Conservation (phyloP, 2,329 filamentous ascomycete species). For the Hymenoscyphus scutula region DNA sequence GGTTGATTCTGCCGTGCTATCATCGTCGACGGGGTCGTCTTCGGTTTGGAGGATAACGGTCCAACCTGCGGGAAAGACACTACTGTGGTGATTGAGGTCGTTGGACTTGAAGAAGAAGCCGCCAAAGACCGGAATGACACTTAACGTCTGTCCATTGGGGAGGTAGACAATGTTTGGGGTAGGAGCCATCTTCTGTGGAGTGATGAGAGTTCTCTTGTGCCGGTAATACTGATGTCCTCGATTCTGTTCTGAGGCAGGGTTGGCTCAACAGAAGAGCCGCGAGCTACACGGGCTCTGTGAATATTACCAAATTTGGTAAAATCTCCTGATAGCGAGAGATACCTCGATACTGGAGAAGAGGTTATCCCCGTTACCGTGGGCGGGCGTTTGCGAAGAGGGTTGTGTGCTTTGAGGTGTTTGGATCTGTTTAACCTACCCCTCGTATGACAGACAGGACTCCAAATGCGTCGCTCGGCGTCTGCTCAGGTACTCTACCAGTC, state of each 20-base stretch:
- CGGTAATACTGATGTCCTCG: neutral
- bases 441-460: neutral
- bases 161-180: conserved; percentile 56
- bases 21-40: conserved; percentile 32
- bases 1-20: conserved; percentile 30
- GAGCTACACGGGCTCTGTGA: neutral
- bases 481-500: neutral
- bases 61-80: conserved; percentile 82
- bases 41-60: conserved; percentile 81
- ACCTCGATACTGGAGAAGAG: no score
- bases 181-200: conserved; percentile 25
- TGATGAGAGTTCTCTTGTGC: neutral
- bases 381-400: neutral
- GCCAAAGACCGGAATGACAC: conserved; percentile 83
- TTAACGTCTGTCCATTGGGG: conserved; percentile 83
- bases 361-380: neutral
- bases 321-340: no score
- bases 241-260: neutral
- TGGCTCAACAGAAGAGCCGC: neutral
- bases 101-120: conserved; percentile 86
- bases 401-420: neutral
- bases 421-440: no score
- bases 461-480: no score
- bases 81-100: conserved; percentile 66
- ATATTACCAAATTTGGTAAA: neutral